Base-by-base conservation (phyloP, 441 rosid species). In the Jatropha multifida region DNA sequence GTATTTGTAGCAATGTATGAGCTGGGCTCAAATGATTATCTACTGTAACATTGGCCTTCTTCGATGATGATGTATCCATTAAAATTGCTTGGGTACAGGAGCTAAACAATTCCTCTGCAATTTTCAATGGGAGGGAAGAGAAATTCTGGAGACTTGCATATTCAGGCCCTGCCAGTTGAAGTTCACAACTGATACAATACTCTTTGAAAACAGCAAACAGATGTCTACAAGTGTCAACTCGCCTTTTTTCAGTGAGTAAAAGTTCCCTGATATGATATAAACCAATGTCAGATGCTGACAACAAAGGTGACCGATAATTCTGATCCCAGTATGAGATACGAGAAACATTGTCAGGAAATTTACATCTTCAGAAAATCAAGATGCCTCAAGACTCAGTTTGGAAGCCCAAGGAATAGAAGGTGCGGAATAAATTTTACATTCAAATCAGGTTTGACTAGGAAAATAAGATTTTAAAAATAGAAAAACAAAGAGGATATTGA, bases 11-110 rank as follows among this genome's bases (percentile, higher is more conserved):
- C 81, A 94, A 83, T 2, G 94, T 92, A 72, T 91, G 95, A 76
- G 91, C 88, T 48, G 92, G 96, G 78, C 94, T 91, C 84, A 94
- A 73, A 1, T 83, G 83, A 79, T 94, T 92, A 81, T 94, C 97
- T 10, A 88, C 75, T n/a, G 76, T 81, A 26, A 90, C 80, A 70
- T 49, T 73, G 38, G 86, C 84, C 78, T 87, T 84, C 86, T 86
- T 88, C 79, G 86, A 72, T 80, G 82, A 78, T 20, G 78, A 75
- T 84, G 85, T 74, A 82, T 85, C 91, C 41, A 83, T 79, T 72
- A 82, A 79, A 67, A 83, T 87, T 49, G 79, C 85, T 76, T 85
- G 88, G 13, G 65, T 65, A 42, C 65, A 83, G 27, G 72, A 81
- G 78, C 71, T 67, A 79, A 92, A 87, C 78, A 94, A 73, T 76